Percentiles rank a stretch among this genome's conserved stretches.
phyloP scores from a whole-genome alignment of 495 filamentous ascomycete genomes.

The Podospora pseudopauciseta region DNA sequence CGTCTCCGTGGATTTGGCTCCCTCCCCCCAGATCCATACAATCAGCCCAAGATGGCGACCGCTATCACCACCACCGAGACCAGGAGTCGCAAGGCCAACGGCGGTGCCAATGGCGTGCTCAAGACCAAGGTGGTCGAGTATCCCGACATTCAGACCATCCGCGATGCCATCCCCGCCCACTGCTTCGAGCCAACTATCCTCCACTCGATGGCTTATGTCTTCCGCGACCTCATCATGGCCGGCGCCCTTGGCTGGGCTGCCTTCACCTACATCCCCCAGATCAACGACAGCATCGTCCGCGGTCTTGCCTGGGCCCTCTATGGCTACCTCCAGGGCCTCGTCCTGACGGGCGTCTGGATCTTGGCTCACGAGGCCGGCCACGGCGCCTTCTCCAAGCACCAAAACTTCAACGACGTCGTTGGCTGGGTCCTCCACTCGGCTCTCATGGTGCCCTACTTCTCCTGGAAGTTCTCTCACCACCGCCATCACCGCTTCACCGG shows the following conservation, averaged over 20 bases:
- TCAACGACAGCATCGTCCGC: constrained; percentile 54
- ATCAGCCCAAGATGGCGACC: constrained; percentile 20
- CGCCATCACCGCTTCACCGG: constrained; percentile 96
- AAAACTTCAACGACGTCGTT: constrained; percentile 74
- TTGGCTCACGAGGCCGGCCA: constrained; percentile 86
- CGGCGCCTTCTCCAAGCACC: constrained; percentile 77
- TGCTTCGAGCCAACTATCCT: constrained; percentile 71
- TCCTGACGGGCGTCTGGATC: constrained; percentile 81
- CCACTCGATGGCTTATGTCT: constrained; percentile 61
- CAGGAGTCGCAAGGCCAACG: constrained; percentile 20
- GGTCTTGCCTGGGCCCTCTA: constrained; percentile 61
- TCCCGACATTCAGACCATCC: constrained; percentile 71
- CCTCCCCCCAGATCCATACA: not conserved
- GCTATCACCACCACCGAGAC: constrained; percentile 29
- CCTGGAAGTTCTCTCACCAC: constrained; percentile 90
- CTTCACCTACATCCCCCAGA: constrained; percentile 57
- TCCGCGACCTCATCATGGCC: constrained; percentile 62
- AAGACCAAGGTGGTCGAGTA: constrained; percentile 61
- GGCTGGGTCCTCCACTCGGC: constrained; percentile 79
- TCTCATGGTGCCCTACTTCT: constrained; percentile 82
- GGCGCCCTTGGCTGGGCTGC: constrained; percentile 60
- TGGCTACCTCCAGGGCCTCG: constrained; percentile 69
- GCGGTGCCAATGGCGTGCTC: constrained; percentile 29
- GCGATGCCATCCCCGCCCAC: constrained; percentile 73
- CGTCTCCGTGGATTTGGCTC: not conserved